phyloP scores from a whole-genome alignment of 805 yeast species.

The Schwanniomyces vanrijiae region DNA sequence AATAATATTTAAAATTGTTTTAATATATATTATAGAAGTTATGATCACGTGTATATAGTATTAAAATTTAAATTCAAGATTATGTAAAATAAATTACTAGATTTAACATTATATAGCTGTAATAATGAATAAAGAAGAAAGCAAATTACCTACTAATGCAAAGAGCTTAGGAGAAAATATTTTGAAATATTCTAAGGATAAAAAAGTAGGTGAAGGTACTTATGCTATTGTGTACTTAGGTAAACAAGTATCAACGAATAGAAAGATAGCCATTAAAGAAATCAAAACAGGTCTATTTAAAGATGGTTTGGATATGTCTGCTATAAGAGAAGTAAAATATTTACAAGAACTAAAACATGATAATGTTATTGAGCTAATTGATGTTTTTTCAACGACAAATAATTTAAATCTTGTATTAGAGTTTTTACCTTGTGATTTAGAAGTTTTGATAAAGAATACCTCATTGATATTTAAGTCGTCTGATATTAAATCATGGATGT shows the following conservation, averaged over 20 bases:
- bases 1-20: no score
- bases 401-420: conserved; percentile 87
- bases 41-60: background rate
- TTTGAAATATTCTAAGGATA: conserved; percentile 51
- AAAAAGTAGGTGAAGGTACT: conserved; percentile 98
- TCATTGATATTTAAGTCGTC: conserved; percentile 75
- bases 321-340: conserved; percentile 88
- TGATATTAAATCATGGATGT: conserved; percentile 89
- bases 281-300: conserved; percentile 92
- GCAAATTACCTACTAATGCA: background rate
- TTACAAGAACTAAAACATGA: conserved; percentile 70
- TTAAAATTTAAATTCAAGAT: no score
- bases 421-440: conserved; percentile 84
- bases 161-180: background rate
- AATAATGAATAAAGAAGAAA: background rate
- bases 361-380: conserved; percentile 84
- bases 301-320: conserved; percentile 97
- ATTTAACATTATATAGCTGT: background rate
- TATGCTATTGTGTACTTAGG: conserved; percentile 96
- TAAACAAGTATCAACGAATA: conserved; percentile 49
- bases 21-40: no score
- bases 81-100: no score
- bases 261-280: conserved; percentile 88
- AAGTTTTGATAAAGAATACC: conserved; percentile 81
- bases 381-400: conserved; percentile 71